Conservation (phyloP, 2,329 filamentous ascomycete species). For the Pseudocercospora musae region DNA sequence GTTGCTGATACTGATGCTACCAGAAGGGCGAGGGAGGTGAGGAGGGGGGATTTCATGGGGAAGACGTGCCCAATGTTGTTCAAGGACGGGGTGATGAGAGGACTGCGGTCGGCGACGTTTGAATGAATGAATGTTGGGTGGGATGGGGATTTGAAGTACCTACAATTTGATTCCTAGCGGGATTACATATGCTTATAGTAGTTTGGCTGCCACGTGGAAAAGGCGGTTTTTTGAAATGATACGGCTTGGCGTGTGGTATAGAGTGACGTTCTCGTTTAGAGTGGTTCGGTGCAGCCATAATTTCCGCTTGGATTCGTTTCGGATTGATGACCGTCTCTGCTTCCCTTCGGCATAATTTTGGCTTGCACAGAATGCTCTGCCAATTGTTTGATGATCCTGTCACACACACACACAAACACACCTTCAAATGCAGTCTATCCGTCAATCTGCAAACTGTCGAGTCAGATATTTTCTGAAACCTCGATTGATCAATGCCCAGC, state of each 20-base stretch:
- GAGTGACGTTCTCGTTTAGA: not conserved
- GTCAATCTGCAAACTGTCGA: conserved; percentile 35
- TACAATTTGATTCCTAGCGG: not conserved
- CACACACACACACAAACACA: not conserved
- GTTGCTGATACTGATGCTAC: conserved; percentile 36
- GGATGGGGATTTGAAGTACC: not conserved
- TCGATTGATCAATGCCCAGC: conserved; percentile 29
- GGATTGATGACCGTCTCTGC: conserved; percentile 1
- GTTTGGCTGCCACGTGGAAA: not conserved
- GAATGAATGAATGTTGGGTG: not conserved
- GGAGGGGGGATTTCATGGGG: not conserved
- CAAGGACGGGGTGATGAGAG: no score
- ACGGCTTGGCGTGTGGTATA: conserved; percentile 5
- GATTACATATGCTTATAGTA: not conserved
- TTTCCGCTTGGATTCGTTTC: conserved; percentile 5
- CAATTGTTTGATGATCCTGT: not conserved
- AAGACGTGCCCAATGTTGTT: not conserved
- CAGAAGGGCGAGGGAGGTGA: not conserved
- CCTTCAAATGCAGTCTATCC: not conserved
- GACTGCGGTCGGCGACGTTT: not conserved
- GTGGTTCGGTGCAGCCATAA: not conserved
- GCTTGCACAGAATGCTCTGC: not conserved
- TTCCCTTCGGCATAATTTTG: not conserved
- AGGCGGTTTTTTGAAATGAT: not conserved
- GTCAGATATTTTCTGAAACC: conserved; percentile 36